Evolutionary conservation across 371 early-diverging fungal genomes (phyloP).

Genomic region (Mortierella sp.): DNA sequence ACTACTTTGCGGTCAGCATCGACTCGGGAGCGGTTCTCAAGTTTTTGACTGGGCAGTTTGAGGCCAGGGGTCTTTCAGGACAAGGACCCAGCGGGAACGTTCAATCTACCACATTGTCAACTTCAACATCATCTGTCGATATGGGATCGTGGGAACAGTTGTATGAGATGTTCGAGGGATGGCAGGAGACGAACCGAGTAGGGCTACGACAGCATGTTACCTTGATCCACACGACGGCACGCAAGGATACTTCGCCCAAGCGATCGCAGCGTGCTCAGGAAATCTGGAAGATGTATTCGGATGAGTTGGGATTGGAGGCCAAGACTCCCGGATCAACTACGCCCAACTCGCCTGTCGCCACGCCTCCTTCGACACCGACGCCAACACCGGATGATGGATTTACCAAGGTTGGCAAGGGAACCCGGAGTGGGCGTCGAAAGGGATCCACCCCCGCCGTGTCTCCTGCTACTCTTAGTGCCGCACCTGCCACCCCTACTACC

Average conservation of each 20-base stretch:
- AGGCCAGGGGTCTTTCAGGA: neutral
- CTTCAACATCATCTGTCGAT: neutral
- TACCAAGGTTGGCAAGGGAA: conserved; percentile 9
- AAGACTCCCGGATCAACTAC: neutral
- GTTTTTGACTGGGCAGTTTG: conserved; percentile 49
- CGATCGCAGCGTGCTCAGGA: conserved; percentile 29
- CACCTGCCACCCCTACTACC: neutral
- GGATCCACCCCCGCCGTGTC: neutral
- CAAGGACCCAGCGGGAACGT: neutral
- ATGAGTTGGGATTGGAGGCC: conserved; percentile 21
- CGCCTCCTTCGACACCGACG: neutral
- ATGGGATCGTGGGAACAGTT: conserved; percentile 12
- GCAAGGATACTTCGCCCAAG: conserved; percentile 8
- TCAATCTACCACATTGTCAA: neutral
- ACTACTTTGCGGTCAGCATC: conserved; percentile 60
- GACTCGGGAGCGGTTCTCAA: conserved; percentile 27
- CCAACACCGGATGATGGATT: neutral
- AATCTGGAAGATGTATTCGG: conserved; percentile 38
- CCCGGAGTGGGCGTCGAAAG: neutral
- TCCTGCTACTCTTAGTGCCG: neutral
- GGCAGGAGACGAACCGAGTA: conserved; percentile 44
- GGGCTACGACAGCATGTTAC: conserved; percentile 61
- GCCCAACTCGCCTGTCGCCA: neutral
- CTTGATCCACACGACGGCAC: conserved; percentile 53
- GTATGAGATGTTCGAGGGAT: conserved; percentile 16